These are phyloP conservation scores for Plasmodium cynomolgi DNA, from an alignment of 169 alveolate genomes.

Conservation along the genomic window DNA sequence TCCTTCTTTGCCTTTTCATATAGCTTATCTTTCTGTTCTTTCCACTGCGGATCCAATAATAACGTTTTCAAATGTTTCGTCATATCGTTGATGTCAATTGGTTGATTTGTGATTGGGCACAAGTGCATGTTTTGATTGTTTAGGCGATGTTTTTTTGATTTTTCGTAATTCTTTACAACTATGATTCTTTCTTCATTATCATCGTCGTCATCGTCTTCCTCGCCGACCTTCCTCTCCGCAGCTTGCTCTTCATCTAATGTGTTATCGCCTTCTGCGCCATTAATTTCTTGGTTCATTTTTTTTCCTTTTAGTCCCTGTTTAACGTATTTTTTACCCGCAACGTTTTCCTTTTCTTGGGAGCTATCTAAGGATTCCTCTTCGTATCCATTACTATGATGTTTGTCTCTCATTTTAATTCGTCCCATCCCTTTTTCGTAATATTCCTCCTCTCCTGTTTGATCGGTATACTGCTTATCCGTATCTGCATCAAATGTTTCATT, in stretches of 20 bases:
- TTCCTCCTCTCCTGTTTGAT: constrained; percentile 7
- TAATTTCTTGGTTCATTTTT: constrained; percentile 15
- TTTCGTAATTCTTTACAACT: constrained; percentile 87
- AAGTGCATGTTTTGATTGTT: constrained; percentile 86
- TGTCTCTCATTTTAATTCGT: not conserved
- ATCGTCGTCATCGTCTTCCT: constrained; percentile 11
- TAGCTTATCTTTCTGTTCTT: constrained; percentile 91
- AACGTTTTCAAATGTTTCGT: constrained; percentile 94
- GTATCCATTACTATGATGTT: constrained; percentile 57
- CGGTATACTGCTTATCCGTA: constrained; percentile 2
- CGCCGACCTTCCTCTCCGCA: not conserved
- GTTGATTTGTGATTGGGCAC: constrained; percentile 96
- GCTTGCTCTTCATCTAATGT: constrained; percentile 30
- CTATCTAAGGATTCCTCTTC: constrained; percentile 42
- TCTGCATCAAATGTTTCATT: constrained; percentile 34
- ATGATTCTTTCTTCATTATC: constrained; percentile 89
- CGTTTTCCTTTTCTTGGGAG: constrained; percentile 61
- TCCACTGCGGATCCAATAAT: constrained; percentile 97
- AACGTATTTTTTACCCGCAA: constrained; percentile 16
- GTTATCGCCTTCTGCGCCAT: constrained; percentile 65
- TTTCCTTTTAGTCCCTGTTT: constrained; percentile 21
- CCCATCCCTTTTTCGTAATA: not conserved
- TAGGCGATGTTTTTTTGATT: constrained; percentile 80
- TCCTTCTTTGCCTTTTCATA: constrained; percentile 91
- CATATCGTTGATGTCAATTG: constrained; percentile 93